phyloP scores from a whole-genome alignment of 805 yeast genomes.

The Yueomyces sinensis region DNA sequence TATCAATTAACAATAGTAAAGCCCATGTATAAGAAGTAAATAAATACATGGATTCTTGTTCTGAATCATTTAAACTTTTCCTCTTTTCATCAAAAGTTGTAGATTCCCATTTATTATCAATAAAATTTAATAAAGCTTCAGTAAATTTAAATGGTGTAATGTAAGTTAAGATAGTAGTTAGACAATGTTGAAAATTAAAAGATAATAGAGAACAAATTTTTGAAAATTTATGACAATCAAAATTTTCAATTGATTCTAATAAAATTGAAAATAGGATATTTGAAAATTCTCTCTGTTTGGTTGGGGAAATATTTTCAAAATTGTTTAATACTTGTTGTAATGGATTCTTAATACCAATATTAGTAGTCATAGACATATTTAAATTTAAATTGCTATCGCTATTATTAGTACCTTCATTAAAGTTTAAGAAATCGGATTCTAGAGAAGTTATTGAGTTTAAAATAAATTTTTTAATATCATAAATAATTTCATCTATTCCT shows the following conservation, averaged over 20 bases:
- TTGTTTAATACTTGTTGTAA: slow-evolving; percentile 35
- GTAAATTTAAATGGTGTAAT: slow-evolving; percentile 32
- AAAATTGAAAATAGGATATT: slow-evolving; percentile 23
- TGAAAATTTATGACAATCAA: slow-evolving; percentile 32
- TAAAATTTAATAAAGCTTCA: slow-evolving; percentile 33
- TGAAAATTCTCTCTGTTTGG: slow-evolving; percentile 35
- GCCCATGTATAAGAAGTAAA: slow-evolving; percentile 59
- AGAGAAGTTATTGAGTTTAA: slow-evolving; percentile 12
- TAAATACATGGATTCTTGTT: slow-evolving; percentile 44
- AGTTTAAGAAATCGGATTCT: slow-evolving; percentile 21
- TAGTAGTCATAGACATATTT: no score
- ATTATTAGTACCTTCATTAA: no score
- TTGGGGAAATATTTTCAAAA: slow-evolving; percentile 33
- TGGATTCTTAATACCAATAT: slow-evolving; percentile 38
- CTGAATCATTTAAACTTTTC: slow-evolving; percentile 31
- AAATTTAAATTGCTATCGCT: no score
- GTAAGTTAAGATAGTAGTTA: slow-evolving; percentile 32
- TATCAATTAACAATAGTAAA: slow-evolving; percentile 31
- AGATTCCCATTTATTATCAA: slow-evolving; percentile 35
- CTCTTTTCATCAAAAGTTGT: slow-evolving; percentile 10
- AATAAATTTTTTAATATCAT: slow-evolving; percentile 21
- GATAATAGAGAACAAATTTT: slow-evolving; percentile 41
- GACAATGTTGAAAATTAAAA: slow-evolving; percentile 27
- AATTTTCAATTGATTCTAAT: slow-evolving; percentile 25
- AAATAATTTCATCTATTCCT: slow-evolving; percentile 21